These are phyloP conservation scores for Yarrowia sp. DNA, from an alignment of 805 yeast genomes.

Conservation along the genomic window DNA sequence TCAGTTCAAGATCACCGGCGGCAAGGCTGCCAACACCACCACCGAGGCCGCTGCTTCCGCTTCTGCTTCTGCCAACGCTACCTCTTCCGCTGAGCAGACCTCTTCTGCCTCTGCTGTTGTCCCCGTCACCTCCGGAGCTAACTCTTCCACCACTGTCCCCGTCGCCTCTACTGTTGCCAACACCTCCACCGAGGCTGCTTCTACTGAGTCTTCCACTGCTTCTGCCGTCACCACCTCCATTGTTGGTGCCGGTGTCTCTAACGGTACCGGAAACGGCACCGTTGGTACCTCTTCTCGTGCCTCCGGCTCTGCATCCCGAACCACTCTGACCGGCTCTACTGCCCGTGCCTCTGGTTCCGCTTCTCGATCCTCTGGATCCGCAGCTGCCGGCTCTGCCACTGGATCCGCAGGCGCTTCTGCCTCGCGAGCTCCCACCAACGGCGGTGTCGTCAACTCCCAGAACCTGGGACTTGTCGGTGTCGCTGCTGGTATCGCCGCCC, in stretches of 20 bases:
- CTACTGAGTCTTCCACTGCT: conserved; percentile 11
- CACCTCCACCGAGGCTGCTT: conserved; percentile 4
- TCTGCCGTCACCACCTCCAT: conserved; percentile 7
- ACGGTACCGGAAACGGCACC: conserved; percentile 6
- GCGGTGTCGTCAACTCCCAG: conserved; percentile 6
- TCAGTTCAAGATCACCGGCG: conserved; percentile 35
- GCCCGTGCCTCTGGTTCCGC: not conserved
- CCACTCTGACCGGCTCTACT: not conserved
- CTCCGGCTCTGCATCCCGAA: conserved; percentile 2
- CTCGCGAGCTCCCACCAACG: conserved; percentile 27
- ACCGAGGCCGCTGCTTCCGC: conserved; percentile 21
- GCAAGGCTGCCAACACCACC: conserved; percentile 31
- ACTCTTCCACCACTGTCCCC: conserved; percentile 18
- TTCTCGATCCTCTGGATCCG: conserved; percentile 16
- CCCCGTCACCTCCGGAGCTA: not conserved
- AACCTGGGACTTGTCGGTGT: conserved; percentile 25
- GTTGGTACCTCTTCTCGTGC: not conserved
- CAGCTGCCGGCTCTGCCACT: conserved; percentile 15
- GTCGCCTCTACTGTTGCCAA: conserved; percentile 4
- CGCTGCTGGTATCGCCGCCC: conserved; percentile 25
- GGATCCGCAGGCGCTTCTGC: conserved; percentile 21
- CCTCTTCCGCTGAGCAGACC: not conserved
- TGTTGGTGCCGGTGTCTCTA: conserved; percentile 10
- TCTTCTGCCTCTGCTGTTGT: not conserved
- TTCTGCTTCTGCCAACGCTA: not conserved